A percentile compares a stretch with the other conserved stretches of the same genome.
phyloP scores from a whole-genome alignment of 768 basidiomycete genomes.

The Boletus reticulatus region DNA sequence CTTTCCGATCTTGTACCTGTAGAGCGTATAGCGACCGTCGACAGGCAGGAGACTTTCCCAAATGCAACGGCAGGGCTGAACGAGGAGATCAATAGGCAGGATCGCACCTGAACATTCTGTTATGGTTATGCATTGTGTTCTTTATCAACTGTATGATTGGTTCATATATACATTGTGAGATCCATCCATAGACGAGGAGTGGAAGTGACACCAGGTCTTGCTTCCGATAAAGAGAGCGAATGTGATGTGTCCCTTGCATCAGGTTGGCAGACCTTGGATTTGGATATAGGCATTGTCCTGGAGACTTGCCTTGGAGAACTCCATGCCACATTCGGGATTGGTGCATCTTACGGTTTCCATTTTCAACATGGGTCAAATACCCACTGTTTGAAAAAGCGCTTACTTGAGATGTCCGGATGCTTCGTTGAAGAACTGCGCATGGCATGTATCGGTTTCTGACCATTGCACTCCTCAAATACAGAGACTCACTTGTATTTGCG shows the following conservation, averaged over 20 bases:
- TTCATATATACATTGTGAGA: constrained; percentile 30
- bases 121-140: constrained; percentile 16
- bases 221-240: constrained; percentile 4
- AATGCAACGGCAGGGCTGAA: constrained; percentile 69
- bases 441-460: not conserved
- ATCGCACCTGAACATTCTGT: constrained; percentile 19
- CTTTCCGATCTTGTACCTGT: constrained; percentile 66
- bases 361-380: constrained; percentile 8
- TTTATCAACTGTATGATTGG: constrained; percentile 19
- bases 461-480: not conserved
- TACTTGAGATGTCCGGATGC: constrained; percentile 35
- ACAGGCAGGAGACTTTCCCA: constrained; percentile 55
- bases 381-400: constrained; percentile 13
- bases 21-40: constrained; percentile 57
- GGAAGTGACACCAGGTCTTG: constrained; percentile 22
- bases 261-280: constrained; percentile 37
- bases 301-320: constrained; percentile 41
- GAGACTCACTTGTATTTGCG: constrained; percentile 39
- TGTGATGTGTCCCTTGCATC: constrained; percentile 1
- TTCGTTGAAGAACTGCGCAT: constrained; percentile 39
- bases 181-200: constrained; percentile 7
- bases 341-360: constrained; percentile 28
- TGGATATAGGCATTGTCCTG: constrained; percentile 42
- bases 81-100: constrained; percentile 49
- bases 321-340: constrained; percentile 39